Percentiles rank a stretch among this genome's conserved stretches.
These are phyloP conservation scores for Heimioporus sp. DNA, from an alignment of 768 basidiomycete genomes.

Conservation along the genomic window DNA sequence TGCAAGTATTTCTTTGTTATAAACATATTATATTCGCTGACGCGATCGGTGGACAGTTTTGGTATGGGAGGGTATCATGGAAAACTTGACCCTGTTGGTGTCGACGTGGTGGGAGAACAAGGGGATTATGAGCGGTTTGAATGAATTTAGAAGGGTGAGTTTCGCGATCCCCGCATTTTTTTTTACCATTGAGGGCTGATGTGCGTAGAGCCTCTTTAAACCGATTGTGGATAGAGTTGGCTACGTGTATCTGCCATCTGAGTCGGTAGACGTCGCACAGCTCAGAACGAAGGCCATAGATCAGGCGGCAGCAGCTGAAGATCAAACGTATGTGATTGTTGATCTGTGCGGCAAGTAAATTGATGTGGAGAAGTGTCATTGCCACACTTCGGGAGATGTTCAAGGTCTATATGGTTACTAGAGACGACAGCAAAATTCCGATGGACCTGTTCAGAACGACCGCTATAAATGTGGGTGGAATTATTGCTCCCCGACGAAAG, in stretches of 20 bases:
- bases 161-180: neutral
- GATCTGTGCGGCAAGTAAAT: neutral
- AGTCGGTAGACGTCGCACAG: conserved; percentile 65
- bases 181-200: neutral
- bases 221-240: conserved; percentile 81
- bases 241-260: conserved; percentile 65
- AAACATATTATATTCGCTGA: neutral
- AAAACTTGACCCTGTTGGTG: conserved; percentile 51
- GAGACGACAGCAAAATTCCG: conserved; percentile 76
- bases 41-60: conserved; percentile 48
- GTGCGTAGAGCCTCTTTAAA: conserved; percentile 53
- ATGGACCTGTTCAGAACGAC: conserved; percentile 68
- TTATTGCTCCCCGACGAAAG: neutral
- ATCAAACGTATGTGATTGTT: conserved; percentile 32
- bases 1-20: conserved; percentile 41
- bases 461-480: conserved; percentile 45
- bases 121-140: conserved; percentile 48
- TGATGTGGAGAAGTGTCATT: conserved; percentile 54
- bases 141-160: conserved; percentile 60
- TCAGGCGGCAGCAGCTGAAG: conserved; percentile 48
- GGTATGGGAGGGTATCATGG: conserved; percentile 74
- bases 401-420: conserved; percentile 61
- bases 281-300: conserved; percentile 74
- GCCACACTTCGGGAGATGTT: conserved; percentile 72
- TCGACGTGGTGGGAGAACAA: conserved; percentile 85